phyloP scores from a whole-genome alignment of 2,329 filamentous ascomycete genomes.

The Annulohypoxylon truncatum region DNA sequence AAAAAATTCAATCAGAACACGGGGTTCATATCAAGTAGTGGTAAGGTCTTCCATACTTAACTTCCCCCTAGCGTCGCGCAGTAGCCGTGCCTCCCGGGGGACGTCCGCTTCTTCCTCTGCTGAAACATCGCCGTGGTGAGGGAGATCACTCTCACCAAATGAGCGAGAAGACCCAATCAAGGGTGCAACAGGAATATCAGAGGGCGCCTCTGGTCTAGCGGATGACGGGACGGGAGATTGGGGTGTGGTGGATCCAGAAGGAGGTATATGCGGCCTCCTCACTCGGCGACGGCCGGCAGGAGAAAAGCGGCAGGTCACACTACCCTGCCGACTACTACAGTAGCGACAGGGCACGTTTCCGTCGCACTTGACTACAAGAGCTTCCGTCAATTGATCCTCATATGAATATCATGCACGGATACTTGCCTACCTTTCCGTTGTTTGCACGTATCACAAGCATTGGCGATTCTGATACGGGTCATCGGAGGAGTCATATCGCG shows the following conservation, averaged over 20 bases:
- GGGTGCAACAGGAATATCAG: neutral
- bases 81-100: conserved; percentile 63
- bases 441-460: conserved; percentile 67
- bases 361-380: conserved; percentile 62
- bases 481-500: conserved; percentile 28
- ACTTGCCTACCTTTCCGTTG: conserved; percentile 57
- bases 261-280: conserved; percentile 35
- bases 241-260: conserved; percentile 34
- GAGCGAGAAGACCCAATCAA: neutral
- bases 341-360: conserved; percentile 65
- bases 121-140: conserved; percentile 43
- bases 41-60: conserved; percentile 49
- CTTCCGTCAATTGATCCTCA: conserved; percentile 10
- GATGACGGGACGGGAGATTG: conserved; percentile 33
- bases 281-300: conserved; percentile 56
- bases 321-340: conserved; percentile 58
- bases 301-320: conserved; percentile 61
- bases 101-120: conserved; percentile 66
- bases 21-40: neutral
- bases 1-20: conserved; percentile 5
- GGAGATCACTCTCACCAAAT: conserved; percentile 27
- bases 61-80: conserved; percentile 65
- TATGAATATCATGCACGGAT: neutral
- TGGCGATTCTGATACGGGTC: conserved; percentile 58
- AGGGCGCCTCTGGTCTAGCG: conserved; percentile 9